These are phyloP conservation scores for Ophiostoma sp. DNA, from an alignment of 2,329 filamentous ascomycete genomes.

Conservation along the genomic window DNA sequence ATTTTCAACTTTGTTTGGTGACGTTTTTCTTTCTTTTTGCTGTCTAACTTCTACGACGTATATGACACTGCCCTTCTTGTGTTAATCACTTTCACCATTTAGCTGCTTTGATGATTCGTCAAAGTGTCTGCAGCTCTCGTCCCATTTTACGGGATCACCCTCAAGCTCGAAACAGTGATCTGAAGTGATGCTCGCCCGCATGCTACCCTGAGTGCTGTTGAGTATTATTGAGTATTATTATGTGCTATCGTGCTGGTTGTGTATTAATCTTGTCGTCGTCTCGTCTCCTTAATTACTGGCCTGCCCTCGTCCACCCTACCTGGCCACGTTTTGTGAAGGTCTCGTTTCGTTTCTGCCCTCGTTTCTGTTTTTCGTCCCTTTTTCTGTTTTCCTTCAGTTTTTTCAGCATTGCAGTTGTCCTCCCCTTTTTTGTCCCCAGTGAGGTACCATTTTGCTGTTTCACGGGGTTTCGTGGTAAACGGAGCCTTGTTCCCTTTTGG, in stretches of 20 bases:
- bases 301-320: background rate
- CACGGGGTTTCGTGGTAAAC: conserved; percentile 13
- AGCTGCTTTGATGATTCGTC: background rate
- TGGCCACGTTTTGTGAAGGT: background rate
- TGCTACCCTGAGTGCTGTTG: background rate
- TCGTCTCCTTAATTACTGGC: background rate
- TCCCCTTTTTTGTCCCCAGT: background rate
- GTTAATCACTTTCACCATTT: background rate
- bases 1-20: background rate
- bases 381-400: background rate
- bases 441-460: conserved; percentile 12
- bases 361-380: background rate
- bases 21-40: too few relatives aligned
- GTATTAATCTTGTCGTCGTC: background rate
- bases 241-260: background rate
- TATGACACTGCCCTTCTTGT: too few relatives aligned
- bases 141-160: background rate
- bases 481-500: background rate
- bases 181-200: conserved; percentile 6
- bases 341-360: background rate
- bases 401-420: background rate
- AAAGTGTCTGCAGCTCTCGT: background rate
- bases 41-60: too few relatives aligned
- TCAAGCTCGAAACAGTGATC: conserved; percentile 8
- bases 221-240: background rate